Evolutionary conservation across 306 rosid species (phyloP).

Genomic region (Hippophae rhamnoides): DNA sequence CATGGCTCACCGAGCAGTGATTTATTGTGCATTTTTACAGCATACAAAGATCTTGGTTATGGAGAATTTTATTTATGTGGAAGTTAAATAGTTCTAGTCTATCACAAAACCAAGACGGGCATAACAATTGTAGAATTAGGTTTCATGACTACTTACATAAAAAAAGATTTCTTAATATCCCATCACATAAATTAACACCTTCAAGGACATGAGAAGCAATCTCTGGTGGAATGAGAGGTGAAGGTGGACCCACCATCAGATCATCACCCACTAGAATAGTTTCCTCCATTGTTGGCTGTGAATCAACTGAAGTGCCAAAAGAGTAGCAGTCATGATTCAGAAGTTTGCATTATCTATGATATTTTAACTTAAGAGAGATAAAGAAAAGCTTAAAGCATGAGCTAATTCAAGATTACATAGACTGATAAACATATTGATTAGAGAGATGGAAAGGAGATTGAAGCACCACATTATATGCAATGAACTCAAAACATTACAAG

Average conservation of each 20-base stretch:
- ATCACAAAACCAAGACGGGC: not conserved
- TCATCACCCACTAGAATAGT: conserved; percentile 93
- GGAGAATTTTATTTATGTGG: too few species aligned
- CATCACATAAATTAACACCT: conserved; percentile 85
- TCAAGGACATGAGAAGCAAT: conserved; percentile 90
- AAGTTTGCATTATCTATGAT: not conserved
- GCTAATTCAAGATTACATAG: too few species aligned
- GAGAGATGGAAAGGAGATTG: too few species aligned
- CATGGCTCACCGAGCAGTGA: too few species aligned
- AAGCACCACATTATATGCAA: not conserved
- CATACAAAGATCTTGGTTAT: too few species aligned
- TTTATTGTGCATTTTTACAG: too few species aligned
- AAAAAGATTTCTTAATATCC: conserved; percentile 71
- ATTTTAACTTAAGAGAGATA: not conserved
- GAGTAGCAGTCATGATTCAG: conserved; percentile 2
- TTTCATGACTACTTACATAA: conserved; percentile 45
- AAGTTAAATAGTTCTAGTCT: not conserved
- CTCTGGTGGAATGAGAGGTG: conserved; percentile 82
- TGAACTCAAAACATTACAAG: not conserved
- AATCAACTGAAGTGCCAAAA: conserved; percentile 62
- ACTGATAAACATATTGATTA: too few species aligned
- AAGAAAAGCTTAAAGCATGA: too few species aligned
- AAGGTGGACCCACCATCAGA: conserved; percentile 85
- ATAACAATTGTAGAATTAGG: not conserved
- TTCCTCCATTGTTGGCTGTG: conserved; percentile 89